phyloP scores from a whole-genome alignment of 1,284 basidiomycete species.

The Puccinia hordei region DNA sequence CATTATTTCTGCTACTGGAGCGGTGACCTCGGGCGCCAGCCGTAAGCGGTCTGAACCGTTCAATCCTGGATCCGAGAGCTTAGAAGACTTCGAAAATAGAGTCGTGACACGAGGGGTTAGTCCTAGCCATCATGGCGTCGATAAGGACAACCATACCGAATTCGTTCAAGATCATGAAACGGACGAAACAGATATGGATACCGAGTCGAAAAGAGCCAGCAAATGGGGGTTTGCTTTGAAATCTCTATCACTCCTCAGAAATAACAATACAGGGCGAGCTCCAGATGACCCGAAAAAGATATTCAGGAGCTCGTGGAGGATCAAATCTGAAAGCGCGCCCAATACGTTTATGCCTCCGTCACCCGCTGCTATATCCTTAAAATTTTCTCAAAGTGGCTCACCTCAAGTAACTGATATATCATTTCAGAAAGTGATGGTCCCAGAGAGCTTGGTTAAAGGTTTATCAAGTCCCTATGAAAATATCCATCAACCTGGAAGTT shows the following conservation, averaged over 20 bases:
- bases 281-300: not conserved
- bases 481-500: not conserved
- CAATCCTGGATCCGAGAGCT: not conserved
- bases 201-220: slow-evolving; percentile 4
- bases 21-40: not conserved
- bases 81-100: not conserved
- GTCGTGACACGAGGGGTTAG: not conserved
- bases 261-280: not conserved
- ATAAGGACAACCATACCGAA: not conserved
- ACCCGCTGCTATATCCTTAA: slow-evolving; percentile 5
- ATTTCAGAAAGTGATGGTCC: slow-evolving; percentile 5
- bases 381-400: not conserved
- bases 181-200: not conserved
- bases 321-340: slow-evolving; percentile 2
- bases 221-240: slow-evolving; percentile 30
- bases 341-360: slow-evolving; percentile 10
- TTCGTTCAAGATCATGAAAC: not conserved
- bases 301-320: slow-evolving; percentile 1
- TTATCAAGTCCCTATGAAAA: slow-evolving; percentile 26
- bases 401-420: not conserved
- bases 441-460: slow-evolving; percentile 28
- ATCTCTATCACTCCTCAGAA: slow-evolving; percentile 23
- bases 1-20: not conserved
- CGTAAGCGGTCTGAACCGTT: too few relatives aligned
- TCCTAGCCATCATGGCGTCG: not conserved